Percentiles rank a stretch among this genome's conserved stretches.
Evolutionary conservation across 2,329 filamentous ascomycete species (phyloP).

Genomic region (Leptographium lundbergii): DNA sequence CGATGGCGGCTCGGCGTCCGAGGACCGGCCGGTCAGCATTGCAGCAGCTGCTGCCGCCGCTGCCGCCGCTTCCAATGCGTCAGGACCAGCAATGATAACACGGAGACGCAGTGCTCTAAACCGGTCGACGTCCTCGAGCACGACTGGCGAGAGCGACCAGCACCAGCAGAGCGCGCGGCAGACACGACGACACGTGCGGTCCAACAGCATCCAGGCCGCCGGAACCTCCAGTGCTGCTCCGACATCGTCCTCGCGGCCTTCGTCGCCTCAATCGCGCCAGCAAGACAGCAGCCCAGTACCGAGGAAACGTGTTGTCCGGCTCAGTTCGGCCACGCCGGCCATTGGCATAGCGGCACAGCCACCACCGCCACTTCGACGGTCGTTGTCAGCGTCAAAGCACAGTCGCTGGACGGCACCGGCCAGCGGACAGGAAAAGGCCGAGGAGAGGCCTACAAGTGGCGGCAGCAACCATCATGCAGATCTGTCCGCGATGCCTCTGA

Average conservation of each 20-base stretch:
- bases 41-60: conserved; percentile 8
- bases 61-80: conserved; percentile 3
- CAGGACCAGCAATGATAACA: conserved; percentile 30
- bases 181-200: conserved; percentile 29
- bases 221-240: background rate
- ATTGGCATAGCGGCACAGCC: conserved; percentile 15
- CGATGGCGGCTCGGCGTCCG: conserved; percentile 40
- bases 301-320: conserved; percentile 43
- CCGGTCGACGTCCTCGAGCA: conserved; percentile 27
- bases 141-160: conserved; percentile 19
- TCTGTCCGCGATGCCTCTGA: background rate
- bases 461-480: conserved; percentile 13
- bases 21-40: conserved; percentile 12
- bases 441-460: background rate
- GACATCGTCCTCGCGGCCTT: conserved; percentile 19
- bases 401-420: conserved; percentile 9
- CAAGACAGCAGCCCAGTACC: conserved; percentile 37
- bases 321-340: conserved; percentile 29
- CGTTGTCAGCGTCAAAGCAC: conserved; percentile 26
- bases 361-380: conserved; percentile 38
- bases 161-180: conserved; percentile 13
- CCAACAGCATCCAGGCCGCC: conserved; percentile 31
- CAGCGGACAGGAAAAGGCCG: conserved; percentile 4
- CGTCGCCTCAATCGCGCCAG: conserved; percentile 26
- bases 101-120: conserved; percentile 38